Conservation (phyloP, 2,329 filamentous ascomycete genomes). For the Phaeosphaeria sp. region DNA sequence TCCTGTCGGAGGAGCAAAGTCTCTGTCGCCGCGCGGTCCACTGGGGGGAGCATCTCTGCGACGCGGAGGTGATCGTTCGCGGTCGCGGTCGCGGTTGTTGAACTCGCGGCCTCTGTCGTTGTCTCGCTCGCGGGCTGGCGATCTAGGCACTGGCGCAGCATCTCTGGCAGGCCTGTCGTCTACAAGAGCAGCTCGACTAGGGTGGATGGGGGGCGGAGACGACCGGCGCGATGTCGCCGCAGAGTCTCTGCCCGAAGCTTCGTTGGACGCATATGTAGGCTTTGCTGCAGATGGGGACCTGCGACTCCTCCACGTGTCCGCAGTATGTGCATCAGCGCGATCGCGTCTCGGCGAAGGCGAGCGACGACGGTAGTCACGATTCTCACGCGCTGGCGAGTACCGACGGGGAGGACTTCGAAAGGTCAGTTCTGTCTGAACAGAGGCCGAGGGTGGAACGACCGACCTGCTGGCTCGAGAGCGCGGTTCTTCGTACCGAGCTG, state of each 20-base stretch:
- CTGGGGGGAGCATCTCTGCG: slow-evolving; percentile 48
- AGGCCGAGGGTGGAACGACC: neutral
- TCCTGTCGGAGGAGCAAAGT: slow-evolving; percentile 47
- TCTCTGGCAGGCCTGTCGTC: slow-evolving; percentile 33
- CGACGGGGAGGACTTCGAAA: slow-evolving; percentile 43
- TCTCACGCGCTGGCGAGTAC: slow-evolving; percentile 53
- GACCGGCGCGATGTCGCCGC: slow-evolving; percentile 66
- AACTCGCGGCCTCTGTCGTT: slow-evolving; percentile 35
- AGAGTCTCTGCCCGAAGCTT: slow-evolving; percentile 62
- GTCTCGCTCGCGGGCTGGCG: slow-evolving; percentile 46
- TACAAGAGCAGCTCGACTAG: slow-evolving; percentile 58
- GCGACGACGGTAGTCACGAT: slow-evolving; percentile 59
- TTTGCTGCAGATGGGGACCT: slow-evolving; percentile 60
- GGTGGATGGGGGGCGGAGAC: slow-evolving; percentile 64
- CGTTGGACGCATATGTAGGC: slow-evolving; percentile 50
- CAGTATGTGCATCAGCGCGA: slow-evolving; percentile 55
- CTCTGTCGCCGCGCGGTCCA: slow-evolving; percentile 44
- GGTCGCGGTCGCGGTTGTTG: slow-evolving; percentile 33
- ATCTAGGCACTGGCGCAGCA: slow-evolving; percentile 41
- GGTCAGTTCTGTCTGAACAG: slow-evolving; percentile 6
- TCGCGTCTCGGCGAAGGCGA: slow-evolving; percentile 61
- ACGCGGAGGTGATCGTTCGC: slow-evolving; percentile 45
- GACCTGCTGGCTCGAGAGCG: slow-evolving; percentile 50
- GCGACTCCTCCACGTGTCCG: slow-evolving; percentile 59
- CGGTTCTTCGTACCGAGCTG: slow-evolving; percentile 54